Conservation (phyloP, 2,329 filamentous ascomycete genomes). For the Fusarium nanum region DNA sequence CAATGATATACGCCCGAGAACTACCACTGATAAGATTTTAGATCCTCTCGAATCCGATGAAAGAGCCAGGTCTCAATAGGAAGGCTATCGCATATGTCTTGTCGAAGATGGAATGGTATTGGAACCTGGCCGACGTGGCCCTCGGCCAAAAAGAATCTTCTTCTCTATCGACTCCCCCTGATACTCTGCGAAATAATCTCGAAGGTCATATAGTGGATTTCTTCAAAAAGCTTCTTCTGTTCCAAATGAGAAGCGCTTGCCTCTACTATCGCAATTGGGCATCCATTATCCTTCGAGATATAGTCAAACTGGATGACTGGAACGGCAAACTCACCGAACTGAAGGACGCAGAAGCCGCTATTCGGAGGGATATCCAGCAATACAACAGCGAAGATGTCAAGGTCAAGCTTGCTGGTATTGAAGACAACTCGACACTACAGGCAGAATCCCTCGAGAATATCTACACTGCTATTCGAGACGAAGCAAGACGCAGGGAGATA, state of each 20-base stretch:
- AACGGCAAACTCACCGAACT: not conserved
- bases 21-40: not conserved
- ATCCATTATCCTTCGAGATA: not conserved
- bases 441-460: not conserved
- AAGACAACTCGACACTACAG: not conserved
- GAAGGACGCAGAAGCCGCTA: not conserved
- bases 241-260: not conserved
- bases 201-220: not conserved
- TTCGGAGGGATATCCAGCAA: not conserved
- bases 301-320: not conserved
- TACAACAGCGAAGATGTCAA: not conserved
- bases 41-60: not conserved
- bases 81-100: constrained; percentile 52
- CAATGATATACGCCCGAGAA: not conserved
- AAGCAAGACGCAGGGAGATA: not conserved
- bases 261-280: not conserved
- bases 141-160: not conserved
- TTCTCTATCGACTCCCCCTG: not conserved
- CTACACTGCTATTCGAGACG: not conserved
- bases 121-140: not conserved
- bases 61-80: constrained; percentile 40
- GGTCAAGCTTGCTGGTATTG: not conserved
- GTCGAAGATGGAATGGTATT: constrained; percentile 45
- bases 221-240: not conserved
- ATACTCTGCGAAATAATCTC: not conserved